Conservation (phyloP, 345 rosid genomes). For the Eucalyptus virginea region DNA sequence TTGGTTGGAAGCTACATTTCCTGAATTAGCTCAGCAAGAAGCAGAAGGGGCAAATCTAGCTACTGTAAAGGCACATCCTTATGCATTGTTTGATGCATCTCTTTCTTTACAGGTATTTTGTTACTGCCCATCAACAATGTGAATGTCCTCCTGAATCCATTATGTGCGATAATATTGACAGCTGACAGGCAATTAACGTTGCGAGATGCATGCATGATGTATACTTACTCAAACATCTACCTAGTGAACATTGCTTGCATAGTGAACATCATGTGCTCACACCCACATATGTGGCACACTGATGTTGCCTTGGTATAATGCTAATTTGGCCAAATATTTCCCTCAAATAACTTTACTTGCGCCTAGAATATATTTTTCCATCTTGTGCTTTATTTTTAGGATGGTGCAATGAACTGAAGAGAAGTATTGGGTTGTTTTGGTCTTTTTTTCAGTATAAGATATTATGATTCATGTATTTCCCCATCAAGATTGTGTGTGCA, state of each 20-base stretch:
- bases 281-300: neutral
- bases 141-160: neutral
- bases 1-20: slow-evolving; percentile 93
- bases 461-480: neutral
- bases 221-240: neutral
- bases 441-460: neutral
- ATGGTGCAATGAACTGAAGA: neutral
- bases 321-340: neutral
- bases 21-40: slow-evolving; percentile 53
- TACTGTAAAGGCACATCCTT: slow-evolving; percentile 55
- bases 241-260: neutral
- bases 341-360: neutral
- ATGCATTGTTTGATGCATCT: slow-evolving; percentile 76
- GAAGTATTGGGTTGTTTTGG: neutral
- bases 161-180: neutral
- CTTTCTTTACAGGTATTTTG: slow-evolving; percentile 72
- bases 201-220: neutral
- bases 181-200: neutral
- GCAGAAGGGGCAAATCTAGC: slow-evolving; percentile 26
- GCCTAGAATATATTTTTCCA: neutral
- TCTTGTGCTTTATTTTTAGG: neutral
- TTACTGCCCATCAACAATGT: neutral
- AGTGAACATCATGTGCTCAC: neutral
- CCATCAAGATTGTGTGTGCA: neutral
- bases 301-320: neutral